Evolutionary conservation across 148 eudicot species (phyloP), one percentile per base, ranked within the genome.

Genomic region (Chenopodium suecicum): DNA sequence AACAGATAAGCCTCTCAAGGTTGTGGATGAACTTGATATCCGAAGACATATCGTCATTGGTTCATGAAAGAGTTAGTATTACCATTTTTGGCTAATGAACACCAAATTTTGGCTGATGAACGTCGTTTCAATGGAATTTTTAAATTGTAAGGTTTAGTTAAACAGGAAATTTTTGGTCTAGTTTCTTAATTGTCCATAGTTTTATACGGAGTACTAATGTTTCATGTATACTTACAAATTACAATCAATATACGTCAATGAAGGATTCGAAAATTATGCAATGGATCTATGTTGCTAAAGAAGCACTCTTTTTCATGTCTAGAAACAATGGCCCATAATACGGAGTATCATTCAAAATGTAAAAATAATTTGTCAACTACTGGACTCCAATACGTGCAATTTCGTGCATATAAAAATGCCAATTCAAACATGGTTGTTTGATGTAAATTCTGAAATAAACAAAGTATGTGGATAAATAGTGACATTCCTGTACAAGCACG

Each of bases 11-110:
- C 94, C 94, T 65, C 73, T 91, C 75, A 88, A 86, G 80, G 54
- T 78, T 74, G 91, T 91, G 54, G 88, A 91, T 82, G 81, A 90
- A 79, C 76, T 82, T 32, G 89, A 88, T 68, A 86, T 91, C 79
- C 88, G 91, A 54, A 88, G 76, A 10, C 83, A 85, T 44, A 52
- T 73, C 16, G 85, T 32, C 16, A 65, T 48, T 70, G 88, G 84
- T 76, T n/a, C 76, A 46, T 14, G 82, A 54, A 73, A 64, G 63
- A 66, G 56, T 14, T 67, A 72, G 56, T 8, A 46, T 2, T 17
- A 22, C 29, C 37, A 70, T 0, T 70, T 72, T 46, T 72, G 27
- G 27, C 47, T 72, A 20, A 68, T 31, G 62, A 56, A 17, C 56
- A 56, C 7, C 62, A 12, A 13, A 14, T 56, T 56, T 56, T 56